Percentiles rank a stretch among this genome's conserved stretches.
Conservation (phyloP, 495 filamentous ascomycete genomes). For the Gamarada debralockiae region DNA sequence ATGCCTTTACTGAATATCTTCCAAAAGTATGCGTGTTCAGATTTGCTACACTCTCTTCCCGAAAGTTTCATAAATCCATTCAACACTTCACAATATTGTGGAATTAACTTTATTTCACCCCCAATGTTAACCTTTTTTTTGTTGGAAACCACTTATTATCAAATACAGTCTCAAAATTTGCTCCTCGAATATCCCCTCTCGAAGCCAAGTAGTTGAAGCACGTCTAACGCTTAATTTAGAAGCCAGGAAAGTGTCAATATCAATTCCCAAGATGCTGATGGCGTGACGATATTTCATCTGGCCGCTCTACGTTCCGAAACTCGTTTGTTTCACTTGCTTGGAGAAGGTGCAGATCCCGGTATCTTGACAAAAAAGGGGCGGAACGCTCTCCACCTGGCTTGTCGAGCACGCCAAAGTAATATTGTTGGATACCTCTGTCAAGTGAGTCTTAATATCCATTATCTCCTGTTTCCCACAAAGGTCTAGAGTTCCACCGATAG, state of each 20-base stretch:
- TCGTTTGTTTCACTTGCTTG: constrained; percentile 30
- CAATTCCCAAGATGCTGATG: constrained; percentile 21
- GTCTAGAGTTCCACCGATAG: too few species aligned
- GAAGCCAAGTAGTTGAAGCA: not conserved
- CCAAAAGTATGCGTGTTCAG: too few species aligned
- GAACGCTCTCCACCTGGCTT: constrained; percentile 38
- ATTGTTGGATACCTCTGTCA: constrained; percentile 32
- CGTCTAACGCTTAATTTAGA: not conserved
- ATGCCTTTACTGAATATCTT: too few species aligned
- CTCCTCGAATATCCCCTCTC: too few species aligned
- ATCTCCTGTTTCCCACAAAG: too few species aligned
- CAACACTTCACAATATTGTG: too few species aligned
- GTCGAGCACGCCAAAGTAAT: constrained; percentile 32
- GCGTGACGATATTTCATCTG: constrained; percentile 30
- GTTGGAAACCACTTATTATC: too few species aligned
- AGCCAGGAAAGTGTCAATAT: constrained; percentile 3
- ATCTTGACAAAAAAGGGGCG: constrained; percentile 27
- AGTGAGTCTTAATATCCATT: not conserved
- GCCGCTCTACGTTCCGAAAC: constrained; percentile 30
- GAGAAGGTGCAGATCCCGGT: constrained; percentile 29
- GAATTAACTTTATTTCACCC: too few species aligned
- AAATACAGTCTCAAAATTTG: too few species aligned
- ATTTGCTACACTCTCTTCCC: too few species aligned
- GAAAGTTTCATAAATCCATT: too few species aligned
- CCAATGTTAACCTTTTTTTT: too few species aligned